phyloP scores from a whole-genome alignment of 352 stramenopile species.

The Pythium myriotylum region DNA sequence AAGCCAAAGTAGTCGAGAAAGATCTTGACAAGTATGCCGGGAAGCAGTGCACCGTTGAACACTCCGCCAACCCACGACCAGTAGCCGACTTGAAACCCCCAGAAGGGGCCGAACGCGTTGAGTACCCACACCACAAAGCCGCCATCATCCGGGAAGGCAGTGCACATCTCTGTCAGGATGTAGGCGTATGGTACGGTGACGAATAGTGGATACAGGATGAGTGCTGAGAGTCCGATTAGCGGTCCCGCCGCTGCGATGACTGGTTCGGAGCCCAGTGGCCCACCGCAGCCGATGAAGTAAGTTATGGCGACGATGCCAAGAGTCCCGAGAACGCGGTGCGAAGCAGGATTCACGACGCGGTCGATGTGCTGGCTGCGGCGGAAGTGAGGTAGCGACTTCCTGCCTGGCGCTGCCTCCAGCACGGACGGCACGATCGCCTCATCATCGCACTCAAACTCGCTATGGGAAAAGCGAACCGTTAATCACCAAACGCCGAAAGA shows the following conservation, averaged over 20 bases:
- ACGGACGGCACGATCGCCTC: background rate
- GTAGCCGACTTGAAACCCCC: conserved; percentile 73
- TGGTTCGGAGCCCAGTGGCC: conserved; percentile 27
- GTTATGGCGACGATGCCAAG: conserved; percentile 32
- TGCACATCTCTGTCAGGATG: conserved; percentile 91
- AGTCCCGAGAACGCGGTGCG: conserved; percentile 32
- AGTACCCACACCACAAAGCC: conserved; percentile 89
- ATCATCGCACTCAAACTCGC: background rate
- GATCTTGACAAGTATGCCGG: conserved; percentile 41
- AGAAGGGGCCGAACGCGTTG: conserved; percentile 87
- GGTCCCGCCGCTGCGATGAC: conserved; percentile 34
- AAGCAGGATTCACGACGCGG: conserved; percentile 2
- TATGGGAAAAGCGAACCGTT: background rate
- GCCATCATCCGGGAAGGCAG: conserved; percentile 81
- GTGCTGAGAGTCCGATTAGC: conserved; percentile 74
- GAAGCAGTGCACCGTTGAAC: conserved; percentile 46
- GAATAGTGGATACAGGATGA: conserved; percentile 82
- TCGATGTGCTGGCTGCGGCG: conserved; percentile 3
- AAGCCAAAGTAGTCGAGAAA: conserved; percentile 34
- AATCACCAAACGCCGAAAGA: background rate
- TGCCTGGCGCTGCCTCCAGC: background rate
- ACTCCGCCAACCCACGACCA: conserved; percentile 81
- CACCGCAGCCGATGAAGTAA: conserved; percentile 33
- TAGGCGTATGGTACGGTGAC: conserved; percentile 88
- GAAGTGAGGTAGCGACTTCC: background rate